phyloP scores from a whole-genome alignment of 495 filamentous ascomycete genomes.

The Aspergillus panamensis region DNA sequence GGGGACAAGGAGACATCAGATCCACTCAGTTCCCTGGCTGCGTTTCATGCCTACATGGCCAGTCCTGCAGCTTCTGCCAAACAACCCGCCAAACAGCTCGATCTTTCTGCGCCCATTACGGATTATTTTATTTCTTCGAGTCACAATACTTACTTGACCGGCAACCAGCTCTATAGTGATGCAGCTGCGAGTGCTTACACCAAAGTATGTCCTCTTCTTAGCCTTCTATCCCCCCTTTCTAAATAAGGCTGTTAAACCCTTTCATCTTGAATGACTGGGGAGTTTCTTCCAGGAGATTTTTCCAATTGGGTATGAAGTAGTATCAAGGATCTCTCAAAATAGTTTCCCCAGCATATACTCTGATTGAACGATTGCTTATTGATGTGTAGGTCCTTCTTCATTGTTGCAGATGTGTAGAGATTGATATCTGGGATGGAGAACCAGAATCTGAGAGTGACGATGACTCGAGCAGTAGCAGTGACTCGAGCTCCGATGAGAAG shows the following conservation, averaged over 20 bases:
- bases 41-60: conserved; percentile 60
- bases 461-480: conserved; percentile 25
- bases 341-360: neutral
- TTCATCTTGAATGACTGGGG: too few relatives aligned
- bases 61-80: conserved; percentile 48
- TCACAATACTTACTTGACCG: conserved; percentile 93
- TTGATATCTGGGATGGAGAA: conserved; percentile 93
- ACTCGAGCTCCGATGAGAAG: conserved; percentile 22
- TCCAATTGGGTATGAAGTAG: too few relatives aligned
- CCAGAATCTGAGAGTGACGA: conserved; percentile 34
- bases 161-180: conserved; percentile 85
- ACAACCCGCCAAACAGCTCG: conserved; percentile 34
- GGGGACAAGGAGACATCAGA: conserved; percentile 10
- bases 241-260: neutral
- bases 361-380: neutral
- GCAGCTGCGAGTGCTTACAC: conserved; percentile 79
- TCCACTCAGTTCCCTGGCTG: conserved; percentile 39
- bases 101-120: conserved; percentile 65
- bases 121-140: conserved; percentile 90
- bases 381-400: conserved; percentile 57
- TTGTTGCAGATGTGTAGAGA: conserved; percentile 91
- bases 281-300: too few relatives aligned
- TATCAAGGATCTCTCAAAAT: neutral
- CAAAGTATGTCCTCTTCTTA: conserved; percentile 51
- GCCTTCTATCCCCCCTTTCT: neutral